Percentiles rank a stretch among this genome's conserved stretches.
Conservation (phyloP, 2,329 filamentous ascomycete species). For the Colletotrichum godetiae region DNA sequence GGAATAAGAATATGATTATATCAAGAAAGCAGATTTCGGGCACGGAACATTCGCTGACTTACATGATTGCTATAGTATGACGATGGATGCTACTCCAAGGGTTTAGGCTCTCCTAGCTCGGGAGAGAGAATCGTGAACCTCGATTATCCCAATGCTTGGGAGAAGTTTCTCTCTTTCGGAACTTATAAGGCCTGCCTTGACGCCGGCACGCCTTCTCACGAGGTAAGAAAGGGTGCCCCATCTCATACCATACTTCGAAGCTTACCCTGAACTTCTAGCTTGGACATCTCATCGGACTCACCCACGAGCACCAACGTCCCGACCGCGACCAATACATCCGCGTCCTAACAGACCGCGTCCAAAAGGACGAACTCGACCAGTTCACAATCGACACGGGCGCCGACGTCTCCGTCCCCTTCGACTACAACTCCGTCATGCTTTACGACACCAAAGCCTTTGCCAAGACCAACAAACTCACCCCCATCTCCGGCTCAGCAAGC, state of each 20-base stretch:
- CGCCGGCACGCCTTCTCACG: background rate
- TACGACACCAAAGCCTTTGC: constrained; percentile 2
- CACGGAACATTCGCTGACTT: too few species aligned
- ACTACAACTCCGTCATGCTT: constrained; percentile 29
- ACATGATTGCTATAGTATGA: background rate
- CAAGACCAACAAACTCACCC: background rate
- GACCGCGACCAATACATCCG: constrained; percentile 7
- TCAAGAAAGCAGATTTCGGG: too few species aligned
- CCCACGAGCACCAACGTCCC: constrained; percentile 13
- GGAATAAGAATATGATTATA: too few species aligned
- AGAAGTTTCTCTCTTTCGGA: rapidly evolving
- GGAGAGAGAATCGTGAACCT: background rate
- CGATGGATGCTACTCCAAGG: background rate
- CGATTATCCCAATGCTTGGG: background rate
- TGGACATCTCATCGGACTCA: constrained; percentile 15
- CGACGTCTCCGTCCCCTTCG: constrained; percentile 2
- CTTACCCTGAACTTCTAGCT: background rate
- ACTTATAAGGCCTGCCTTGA: background rate
- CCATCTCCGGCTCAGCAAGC: background rate
- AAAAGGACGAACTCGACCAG: background rate
- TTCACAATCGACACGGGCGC: background rate
- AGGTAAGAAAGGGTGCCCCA: background rate
- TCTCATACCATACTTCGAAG: background rate
- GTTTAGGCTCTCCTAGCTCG: background rate
- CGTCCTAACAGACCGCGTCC: background rate